A percentile compares a stretch with the other conserved stretches of the same genome.
Conservation (phyloP, 257 asterid genomes). For the Gardenia jasminoides region DNA sequence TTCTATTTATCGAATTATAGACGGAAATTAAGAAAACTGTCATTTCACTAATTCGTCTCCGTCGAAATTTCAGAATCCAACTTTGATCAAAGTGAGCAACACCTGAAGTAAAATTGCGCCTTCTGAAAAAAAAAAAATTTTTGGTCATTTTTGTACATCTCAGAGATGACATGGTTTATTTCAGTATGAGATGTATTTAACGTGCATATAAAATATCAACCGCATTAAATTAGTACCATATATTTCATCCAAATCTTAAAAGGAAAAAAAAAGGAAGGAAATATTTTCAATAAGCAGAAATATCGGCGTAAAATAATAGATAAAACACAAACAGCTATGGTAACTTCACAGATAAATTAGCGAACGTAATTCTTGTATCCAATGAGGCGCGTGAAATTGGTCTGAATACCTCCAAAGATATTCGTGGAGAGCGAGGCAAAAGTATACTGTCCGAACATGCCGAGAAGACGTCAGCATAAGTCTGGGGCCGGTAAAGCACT, state of each 20-base stretch:
- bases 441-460: conserved; percentile 29
- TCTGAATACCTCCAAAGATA: conserved; percentile 31
- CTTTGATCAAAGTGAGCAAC: too few species aligned
- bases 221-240: not conserved
- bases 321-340: not conserved
- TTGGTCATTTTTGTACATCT: too few species aligned
- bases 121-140: too few species aligned
- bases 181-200: too few species aligned
- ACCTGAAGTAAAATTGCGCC: too few species aligned
- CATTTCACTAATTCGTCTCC: too few species aligned
- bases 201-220: not conserved
- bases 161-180: too few species aligned
- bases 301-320: not conserved
- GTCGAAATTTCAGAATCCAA: too few species aligned
- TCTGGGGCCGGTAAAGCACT: conserved; percentile 45
- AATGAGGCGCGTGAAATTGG: not conserved
- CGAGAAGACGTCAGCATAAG: conserved; percentile 41
- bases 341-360: not conserved
- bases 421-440: conserved; percentile 30
- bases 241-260: not conserved
- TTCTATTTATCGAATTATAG: not conserved
- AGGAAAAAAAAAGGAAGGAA: not conserved
- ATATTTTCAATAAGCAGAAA: not conserved
- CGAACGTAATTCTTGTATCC: not conserved
- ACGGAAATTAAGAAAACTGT: too few species aligned